Evolutionary conservation across 495 filamentous ascomycete genomes (phyloP), one percentile per base, ranked within the genome.

Genomic region (Penicillium argentinense): DNA sequence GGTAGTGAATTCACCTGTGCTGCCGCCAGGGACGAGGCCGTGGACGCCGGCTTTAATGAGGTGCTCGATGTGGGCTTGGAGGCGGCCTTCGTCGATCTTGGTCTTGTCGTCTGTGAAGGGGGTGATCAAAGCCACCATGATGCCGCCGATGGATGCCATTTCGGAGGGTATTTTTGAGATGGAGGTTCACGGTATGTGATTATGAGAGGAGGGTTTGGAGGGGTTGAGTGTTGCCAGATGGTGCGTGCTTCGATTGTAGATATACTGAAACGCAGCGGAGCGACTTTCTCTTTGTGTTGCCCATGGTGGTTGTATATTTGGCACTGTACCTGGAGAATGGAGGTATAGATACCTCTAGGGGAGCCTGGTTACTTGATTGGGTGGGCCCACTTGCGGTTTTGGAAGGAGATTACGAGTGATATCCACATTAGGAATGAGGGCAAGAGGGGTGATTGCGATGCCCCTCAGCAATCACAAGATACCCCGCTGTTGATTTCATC

Each of bases 1-100:
- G 16, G 52, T 52, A 9, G 68, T 66, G 62, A 71, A 71, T 51
- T 71, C 66, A 34, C 66, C 68, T 3, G 68, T 71, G 58, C 62
- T 66, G 27, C 68, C 68, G 17, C 60, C 64, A 7, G 68, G 68
- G 3, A 71, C 66, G 30, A 71, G 67, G 32, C 67, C 67, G 49
- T 71, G 67, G 23, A 66, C 45, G 18, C 67, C 67, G 9, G 64
- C 54, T 9, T 45, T 34, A 42, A 69, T 55, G 21, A 69, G 50
- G 53, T 55, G 62, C 38, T 68, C 60, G 42, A 71, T 69, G 56
- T 69, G 66, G n/a, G 52, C 36, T 44, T 69, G 45, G 0, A 70
- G 62, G 9, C 65, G 57, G 17, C 21, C 11, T 23, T 54, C 52
- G 42, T 69, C 63, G 48, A 71, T 71, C 17, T 54, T 34, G 16